phyloP scores from a whole-genome alignment of 495 filamentous ascomycete species.

The Lepraria neglecta region DNA sequence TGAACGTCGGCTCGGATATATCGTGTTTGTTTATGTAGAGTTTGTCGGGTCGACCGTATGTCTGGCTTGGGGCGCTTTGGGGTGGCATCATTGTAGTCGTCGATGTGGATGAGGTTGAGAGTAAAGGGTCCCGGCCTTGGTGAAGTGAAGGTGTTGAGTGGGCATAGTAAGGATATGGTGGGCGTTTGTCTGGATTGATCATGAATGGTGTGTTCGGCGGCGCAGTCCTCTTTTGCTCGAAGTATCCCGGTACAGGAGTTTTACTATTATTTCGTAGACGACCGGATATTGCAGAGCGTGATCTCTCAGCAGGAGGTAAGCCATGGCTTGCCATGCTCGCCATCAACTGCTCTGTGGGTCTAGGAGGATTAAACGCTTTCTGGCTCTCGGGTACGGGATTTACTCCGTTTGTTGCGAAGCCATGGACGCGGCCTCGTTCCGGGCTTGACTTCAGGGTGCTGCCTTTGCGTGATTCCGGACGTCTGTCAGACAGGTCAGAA shows the following conservation, averaged over 20 bases:
- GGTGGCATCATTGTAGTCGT: slow-evolving; percentile 25
- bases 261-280: slow-evolving; percentile 46
- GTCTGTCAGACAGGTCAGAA: slow-evolving; percentile 19
- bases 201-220: slow-evolving; percentile 36
- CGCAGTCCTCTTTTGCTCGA: slow-evolving; percentile 35
- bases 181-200: slow-evolving; percentile 19
- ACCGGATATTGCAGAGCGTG: slow-evolving; percentile 36
- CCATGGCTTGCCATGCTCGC: slow-evolving; percentile 25
- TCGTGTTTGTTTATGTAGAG: slow-evolving; percentile 63
- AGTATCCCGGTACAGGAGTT: slow-evolving; percentile 38
- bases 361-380: slow-evolving; percentile 25
- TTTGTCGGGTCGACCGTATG: slow-evolving; percentile 44
- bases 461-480: slow-evolving; percentile 5
- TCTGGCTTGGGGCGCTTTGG: slow-evolving; percentile 24
- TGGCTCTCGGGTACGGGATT: slow-evolving; percentile 1
- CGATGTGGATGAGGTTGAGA: slow-evolving; percentile 25
- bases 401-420: slow-evolving; percentile 15
- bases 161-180: slow-evolving; percentile 43
- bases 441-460: slow-evolving; percentile 7
- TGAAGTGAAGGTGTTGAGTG: slow-evolving; percentile 52
- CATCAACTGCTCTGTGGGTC: slow-evolving; percentile 39
- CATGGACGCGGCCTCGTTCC: slow-evolving; percentile 16
- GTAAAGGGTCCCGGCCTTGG: slow-evolving; percentile 32
- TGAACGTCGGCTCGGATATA: slow-evolving; percentile 77
- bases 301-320: slow-evolving; percentile 32